Conservation (phyloP, 352 stramenopile genomes). For the Pythium scleroteichum region DNA sequence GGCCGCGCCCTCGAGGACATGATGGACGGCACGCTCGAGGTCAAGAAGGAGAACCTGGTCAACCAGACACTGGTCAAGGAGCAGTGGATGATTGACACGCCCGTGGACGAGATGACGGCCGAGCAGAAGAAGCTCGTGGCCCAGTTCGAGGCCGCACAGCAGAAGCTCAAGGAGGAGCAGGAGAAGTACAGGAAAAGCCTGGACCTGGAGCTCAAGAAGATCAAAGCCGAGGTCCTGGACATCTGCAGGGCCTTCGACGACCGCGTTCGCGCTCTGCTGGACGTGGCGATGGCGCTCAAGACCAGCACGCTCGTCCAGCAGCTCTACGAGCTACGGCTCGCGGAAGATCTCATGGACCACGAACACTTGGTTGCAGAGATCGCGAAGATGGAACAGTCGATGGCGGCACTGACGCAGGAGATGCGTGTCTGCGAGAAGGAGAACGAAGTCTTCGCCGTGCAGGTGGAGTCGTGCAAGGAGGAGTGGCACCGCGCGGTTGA, state of each 20-base stretch:
- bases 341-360: conserved; percentile 35
- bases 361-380: conserved; percentile 44
- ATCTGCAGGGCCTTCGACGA: conserved; percentile 87
- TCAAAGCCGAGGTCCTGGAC: conserved; percentile 66
- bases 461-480: conserved; percentile 60
- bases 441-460: conserved; percentile 45
- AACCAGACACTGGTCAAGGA: conserved; percentile 71
- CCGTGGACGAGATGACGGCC: conserved; percentile 52
- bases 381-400: conserved; percentile 34
- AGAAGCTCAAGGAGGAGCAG: conserved; percentile 84
- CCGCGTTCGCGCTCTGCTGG: conserved; percentile 54
- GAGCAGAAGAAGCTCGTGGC: conserved; percentile 59
- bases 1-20: conserved; percentile 87
- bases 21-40: conserved; percentile 94
- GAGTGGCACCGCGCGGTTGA: conserved; percentile 68
- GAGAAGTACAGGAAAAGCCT: conserved; percentile 91
- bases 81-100: conserved; percentile 87
- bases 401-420: conserved; percentile 17
- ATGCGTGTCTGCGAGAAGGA: conserved; percentile 33
- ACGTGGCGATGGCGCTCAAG: conserved; percentile 23
- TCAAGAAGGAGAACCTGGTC: conserved; percentile 79
- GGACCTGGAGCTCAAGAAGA: conserved; percentile 79
- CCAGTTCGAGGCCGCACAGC: conserved; percentile 44
- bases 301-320: conserved; percentile 45
- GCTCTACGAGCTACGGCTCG: conserved; percentile 39